These are phyloP conservation scores for Cryptococcus sp. DNA, from an alignment of 1,284 basidiomycete species.

Conservation along the genomic window DNA sequence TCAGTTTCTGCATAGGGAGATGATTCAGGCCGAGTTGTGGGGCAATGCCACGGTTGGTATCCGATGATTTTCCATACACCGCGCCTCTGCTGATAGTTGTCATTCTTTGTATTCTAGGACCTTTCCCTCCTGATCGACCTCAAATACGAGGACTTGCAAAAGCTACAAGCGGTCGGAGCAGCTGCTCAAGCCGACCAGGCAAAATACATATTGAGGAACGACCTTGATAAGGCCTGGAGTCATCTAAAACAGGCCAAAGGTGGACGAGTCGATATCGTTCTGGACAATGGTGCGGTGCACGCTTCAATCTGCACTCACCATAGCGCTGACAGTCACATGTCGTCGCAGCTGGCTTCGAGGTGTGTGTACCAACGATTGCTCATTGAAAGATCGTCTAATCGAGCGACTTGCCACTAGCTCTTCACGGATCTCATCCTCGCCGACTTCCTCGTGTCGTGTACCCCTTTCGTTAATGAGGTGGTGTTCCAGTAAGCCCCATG, in stretches of 20 bases:
- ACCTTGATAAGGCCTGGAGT: conserved; percentile 75
- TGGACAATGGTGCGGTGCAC: conserved; percentile 76
- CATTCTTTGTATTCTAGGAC: conserved; percentile 29
- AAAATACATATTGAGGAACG: conserved; percentile 80
- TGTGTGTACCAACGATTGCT: conserved; percentile 34
- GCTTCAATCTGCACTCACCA: too few relatives aligned
- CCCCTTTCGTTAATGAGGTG: conserved; percentile 75
- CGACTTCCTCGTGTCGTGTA: conserved; percentile 87
- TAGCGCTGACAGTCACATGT: not conserved
- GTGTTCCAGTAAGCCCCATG: conserved; percentile 80
- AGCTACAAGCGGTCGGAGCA: conserved; percentile 77
- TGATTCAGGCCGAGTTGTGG: conserved; percentile 54
- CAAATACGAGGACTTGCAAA: conserved; percentile 70
- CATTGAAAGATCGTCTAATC: not conserved
- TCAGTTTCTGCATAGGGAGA: conserved; percentile 35
- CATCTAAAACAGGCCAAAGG: conserved; percentile 63
- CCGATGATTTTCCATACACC: not conserved
- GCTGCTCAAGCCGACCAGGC: conserved; percentile 72
- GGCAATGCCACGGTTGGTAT: conserved; percentile 52
- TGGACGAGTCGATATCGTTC: conserved; percentile 77
- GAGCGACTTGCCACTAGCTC: conserved; percentile 59
- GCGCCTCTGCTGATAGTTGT: not conserved
- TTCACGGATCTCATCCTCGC: conserved; percentile 94
- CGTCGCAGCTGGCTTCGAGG: conserved; percentile 82
- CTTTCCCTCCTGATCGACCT: conserved; percentile 54